Percentiles rank a stretch among this genome's conserved stretches.
Evolutionary conservation across 495 filamentous ascomycete species (phyloP).

Genomic region (Bryoglossum gracile): DNA sequence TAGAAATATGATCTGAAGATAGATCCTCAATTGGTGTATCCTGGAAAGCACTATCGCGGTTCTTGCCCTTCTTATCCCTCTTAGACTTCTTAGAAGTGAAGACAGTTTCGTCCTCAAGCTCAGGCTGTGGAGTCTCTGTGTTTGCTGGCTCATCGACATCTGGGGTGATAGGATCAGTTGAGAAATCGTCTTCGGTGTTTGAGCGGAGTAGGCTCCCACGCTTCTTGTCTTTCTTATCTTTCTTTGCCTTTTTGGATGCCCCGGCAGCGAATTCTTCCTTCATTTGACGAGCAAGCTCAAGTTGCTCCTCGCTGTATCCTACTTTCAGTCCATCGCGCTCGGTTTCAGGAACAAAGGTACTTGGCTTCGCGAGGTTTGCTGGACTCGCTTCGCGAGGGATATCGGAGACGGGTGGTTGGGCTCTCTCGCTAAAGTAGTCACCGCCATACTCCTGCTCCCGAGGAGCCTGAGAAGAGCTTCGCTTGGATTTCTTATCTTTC

Average conservation of each 20-base stretch:
- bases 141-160: not conserved
- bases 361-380: not conserved
- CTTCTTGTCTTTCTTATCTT: constrained; percentile 33
- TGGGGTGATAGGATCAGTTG: constrained; percentile 5
- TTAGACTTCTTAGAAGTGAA: constrained; percentile 14
- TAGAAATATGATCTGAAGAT: not conserved
- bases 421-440: constrained; percentile 13
- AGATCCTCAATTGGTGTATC: not conserved
- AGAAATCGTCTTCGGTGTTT: constrained; percentile 18
- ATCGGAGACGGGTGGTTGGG: not conserved
- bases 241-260: constrained; percentile 33
- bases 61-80: constrained; percentile 26
- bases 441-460: constrained; percentile 2
- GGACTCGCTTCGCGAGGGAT: not conserved
- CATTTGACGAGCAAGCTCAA: constrained; percentile 25
- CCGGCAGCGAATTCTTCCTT: constrained; percentile 26
- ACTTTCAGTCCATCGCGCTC: constrained; percentile 18
- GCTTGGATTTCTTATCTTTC: constrained; percentile 27
- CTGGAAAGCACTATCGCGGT: constrained; percentile 8
- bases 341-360: not conserved
- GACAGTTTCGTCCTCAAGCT: constrained; percentile 29
- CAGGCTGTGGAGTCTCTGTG: not conserved
- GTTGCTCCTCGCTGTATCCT: constrained; percentile 22
- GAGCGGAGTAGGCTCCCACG: constrained; percentile 10
- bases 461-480: constrained; percentile 16